A percentile compares a stretch with the other conserved stretches of the same genome.
Conservation (phyloP, 176 grass and related monocot genomes). For the Saccharum spontaneum region DNA sequence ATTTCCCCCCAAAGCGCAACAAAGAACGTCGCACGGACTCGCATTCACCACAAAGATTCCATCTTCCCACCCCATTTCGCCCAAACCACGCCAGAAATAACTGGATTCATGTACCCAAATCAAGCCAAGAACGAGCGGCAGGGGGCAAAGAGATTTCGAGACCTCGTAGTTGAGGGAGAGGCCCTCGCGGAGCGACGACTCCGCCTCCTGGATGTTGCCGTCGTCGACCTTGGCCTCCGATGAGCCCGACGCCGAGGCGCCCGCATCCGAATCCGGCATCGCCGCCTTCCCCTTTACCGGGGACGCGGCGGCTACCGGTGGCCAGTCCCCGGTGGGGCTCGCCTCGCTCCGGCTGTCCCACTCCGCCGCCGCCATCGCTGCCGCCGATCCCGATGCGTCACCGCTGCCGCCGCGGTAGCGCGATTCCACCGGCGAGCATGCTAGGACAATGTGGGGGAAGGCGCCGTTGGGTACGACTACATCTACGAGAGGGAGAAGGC, state of each 20-base stretch:
- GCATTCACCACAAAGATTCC: constrained; percentile 13
- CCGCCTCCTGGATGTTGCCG: constrained; percentile 95
- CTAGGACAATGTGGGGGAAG: constrained; percentile 19
- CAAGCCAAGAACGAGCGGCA: background rate
- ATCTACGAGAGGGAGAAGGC: constrained; percentile 2
- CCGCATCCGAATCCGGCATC: constrained; percentile 39
- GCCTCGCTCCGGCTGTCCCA: constrained; percentile 41
- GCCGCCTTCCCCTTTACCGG: constrained; percentile 57
- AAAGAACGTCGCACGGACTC: background rate
- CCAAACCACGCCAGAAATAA: background rate
- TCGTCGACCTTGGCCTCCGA: constrained; percentile 78
- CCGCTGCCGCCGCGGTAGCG: background rate
- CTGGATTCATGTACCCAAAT: background rate
- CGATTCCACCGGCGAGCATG: constrained; percentile 36
- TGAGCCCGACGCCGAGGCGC: constrained; percentile 46
- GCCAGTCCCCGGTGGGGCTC: constrained; percentile 25
- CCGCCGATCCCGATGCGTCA: constrained; percentile 14
- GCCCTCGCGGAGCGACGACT: constrained; percentile 95
- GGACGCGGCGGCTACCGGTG: constrained; percentile 38
- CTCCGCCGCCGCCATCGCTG: constrained; percentile 25
- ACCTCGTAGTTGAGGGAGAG: constrained; percentile 99
- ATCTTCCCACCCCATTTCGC: background rate
- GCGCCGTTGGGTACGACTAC: background rate
- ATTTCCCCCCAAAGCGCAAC: constrained; percentile 12
- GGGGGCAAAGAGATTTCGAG: background rate